Evolutionary conservation across 257 asterid genomes (phyloP).

Genomic region (Linaria vulgaris): DNA sequence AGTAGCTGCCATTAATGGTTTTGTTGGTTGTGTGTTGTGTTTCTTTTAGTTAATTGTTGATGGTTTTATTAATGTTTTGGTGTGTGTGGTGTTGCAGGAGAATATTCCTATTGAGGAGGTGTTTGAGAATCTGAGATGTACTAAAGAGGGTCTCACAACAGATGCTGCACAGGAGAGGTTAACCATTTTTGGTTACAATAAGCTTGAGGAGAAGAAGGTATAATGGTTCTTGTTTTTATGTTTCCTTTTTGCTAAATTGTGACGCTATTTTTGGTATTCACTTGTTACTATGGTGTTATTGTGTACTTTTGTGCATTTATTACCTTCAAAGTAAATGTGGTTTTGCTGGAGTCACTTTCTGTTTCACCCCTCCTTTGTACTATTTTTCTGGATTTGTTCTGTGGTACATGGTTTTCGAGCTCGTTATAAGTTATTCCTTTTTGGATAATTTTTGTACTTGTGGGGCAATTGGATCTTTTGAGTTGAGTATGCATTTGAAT

Average conservation of each 20-base stretch:
- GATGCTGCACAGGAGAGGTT: constrained; percentile 88
- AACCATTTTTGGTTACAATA: constrained; percentile 88
- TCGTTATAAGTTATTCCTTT: constrained; percentile 18
- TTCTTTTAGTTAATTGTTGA: constrained; percentile 18
- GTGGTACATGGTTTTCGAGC: constrained; percentile 5
- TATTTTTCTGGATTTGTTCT: constrained; percentile 5
- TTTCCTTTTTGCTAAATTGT: constrained; percentile 14
- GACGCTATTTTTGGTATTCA: constrained; percentile 8
- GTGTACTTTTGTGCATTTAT: constrained; percentile 15
- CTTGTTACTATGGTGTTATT: not conserved
- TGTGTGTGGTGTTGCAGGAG: no score
- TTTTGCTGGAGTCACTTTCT: constrained; percentile 18
- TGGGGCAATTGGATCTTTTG: constrained; percentile 8
- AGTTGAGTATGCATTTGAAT: constrained; percentile 1
- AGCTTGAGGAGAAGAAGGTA: constrained; percentile 98
- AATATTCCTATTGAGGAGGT: constrained; percentile 96
- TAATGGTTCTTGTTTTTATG: constrained; percentile 3
- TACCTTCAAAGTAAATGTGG: constrained; percentile 26
- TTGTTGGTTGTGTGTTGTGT: constrained; percentile 15
- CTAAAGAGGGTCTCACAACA: constrained; percentile 76
- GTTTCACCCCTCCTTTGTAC: constrained; percentile 17
- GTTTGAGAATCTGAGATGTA: constrained; percentile 92
- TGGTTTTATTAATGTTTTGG: constrained; percentile 13
- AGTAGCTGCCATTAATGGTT: constrained; percentile 17
- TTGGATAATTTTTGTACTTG: constrained; percentile 17